A percentile compares a stretch with the other conserved stretches of the same genome.
These are phyloP conservation scores for Rhododendron griersonianum DNA, from an alignment of 148 eudicot genomes.

Conservation along the genomic window DNA sequence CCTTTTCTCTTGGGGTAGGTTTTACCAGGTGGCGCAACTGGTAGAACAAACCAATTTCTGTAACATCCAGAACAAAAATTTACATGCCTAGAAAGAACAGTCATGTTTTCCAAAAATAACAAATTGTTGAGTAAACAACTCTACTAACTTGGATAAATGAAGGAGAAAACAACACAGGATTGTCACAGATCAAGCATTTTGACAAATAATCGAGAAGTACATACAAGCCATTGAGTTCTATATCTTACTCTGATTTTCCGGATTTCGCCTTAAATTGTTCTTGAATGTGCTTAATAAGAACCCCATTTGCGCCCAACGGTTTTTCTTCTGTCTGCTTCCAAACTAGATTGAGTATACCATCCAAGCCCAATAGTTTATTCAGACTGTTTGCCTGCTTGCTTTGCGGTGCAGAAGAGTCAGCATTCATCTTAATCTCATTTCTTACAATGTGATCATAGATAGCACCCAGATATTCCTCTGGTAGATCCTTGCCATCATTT, in stretches of 20 bases:
- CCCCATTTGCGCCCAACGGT: constrained; percentile 85
- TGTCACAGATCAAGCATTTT: neutral
- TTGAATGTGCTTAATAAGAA: constrained; percentile 86
- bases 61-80: neutral
- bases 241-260: constrained; percentile 88
- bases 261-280: constrained; percentile 95
- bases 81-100: neutral
- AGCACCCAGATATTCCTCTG: constrained; percentile 83
- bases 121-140: neutral
- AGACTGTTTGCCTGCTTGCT: constrained; percentile 84
- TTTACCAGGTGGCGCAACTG: too few relatives aligned
- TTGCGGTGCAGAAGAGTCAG: constrained; percentile 77
- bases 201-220: neutral
- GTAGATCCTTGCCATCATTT: constrained; percentile 91
- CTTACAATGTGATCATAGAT: constrained; percentile 91
- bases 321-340: constrained; percentile 96
- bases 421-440: constrained; percentile 96
- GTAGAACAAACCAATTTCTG: neutral
- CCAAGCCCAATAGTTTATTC: constrained; percentile 87
- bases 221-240: neutral
- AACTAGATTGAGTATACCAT: constrained; percentile 90
- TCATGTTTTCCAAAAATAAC: neutral
- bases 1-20: neutral
- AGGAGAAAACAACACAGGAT: neutral
- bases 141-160: neutral